These are phyloP conservation scores for Suillus fuscotomentosus DNA, from an alignment of 768 basidiomycete genomes.

Conservation along the genomic window DNA sequence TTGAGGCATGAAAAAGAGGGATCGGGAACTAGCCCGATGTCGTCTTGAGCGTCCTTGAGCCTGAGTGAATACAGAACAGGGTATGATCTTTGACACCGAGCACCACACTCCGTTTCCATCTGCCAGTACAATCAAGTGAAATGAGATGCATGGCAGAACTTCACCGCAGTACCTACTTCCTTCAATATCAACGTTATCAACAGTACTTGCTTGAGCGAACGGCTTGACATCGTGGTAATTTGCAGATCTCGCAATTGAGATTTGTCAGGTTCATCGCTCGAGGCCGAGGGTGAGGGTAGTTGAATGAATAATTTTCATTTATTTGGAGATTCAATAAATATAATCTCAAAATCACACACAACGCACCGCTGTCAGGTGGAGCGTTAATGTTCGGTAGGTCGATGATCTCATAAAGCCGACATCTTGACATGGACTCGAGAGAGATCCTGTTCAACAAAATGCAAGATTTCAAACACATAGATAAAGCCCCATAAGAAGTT, in stretches of 20 bases:
- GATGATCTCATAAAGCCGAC: too few species aligned
- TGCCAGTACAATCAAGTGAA: not conserved
- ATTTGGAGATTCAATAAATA: not conserved
- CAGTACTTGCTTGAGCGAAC: not conserved
- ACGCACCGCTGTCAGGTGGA: not conserved
- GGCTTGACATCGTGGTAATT: not conserved
- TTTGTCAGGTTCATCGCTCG: not conserved
- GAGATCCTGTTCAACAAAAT: not conserved
- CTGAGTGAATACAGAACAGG: constrained; percentile 57
- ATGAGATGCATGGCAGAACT: not conserved
- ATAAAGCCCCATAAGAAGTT: not conserved
- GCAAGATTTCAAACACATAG: not conserved
- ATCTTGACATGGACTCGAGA: not conserved
- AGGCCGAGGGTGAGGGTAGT: not conserved
- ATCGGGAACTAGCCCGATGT: constrained; percentile 63
- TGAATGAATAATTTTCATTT: too few species aligned
- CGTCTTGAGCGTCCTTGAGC: constrained; percentile 55
- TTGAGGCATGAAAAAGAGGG: constrained; percentile 60
- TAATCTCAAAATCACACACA: not conserved
- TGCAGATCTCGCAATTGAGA: not conserved
- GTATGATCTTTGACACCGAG: constrained; percentile 52
- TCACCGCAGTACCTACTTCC: not conserved
- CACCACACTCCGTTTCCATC: constrained; percentile 31
- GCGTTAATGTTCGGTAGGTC: not conserved
- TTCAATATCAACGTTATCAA: not conserved